Evolutionary conservation across 768 basidiomycete genomes (phyloP).

Genomic region (button mushroom (Agaricus bisporus)): DNA sequence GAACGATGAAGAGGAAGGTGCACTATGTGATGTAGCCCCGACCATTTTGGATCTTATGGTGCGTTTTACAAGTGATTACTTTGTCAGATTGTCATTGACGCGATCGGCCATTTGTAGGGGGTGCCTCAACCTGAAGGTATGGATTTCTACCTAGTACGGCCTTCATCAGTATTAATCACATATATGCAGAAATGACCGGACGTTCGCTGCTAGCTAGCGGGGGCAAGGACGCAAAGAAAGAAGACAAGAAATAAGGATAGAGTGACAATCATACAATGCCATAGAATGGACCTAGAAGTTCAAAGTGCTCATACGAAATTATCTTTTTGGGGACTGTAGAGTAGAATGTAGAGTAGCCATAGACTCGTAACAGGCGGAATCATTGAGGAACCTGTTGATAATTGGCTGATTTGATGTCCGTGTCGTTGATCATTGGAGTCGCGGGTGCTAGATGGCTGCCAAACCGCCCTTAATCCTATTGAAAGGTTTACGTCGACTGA

Average conservation of each 20-base stretch:
- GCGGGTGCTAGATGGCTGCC: too few relatives aligned
- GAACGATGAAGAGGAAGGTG: slow-evolving; percentile 55
- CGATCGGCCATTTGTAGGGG: slow-evolving; percentile 30
- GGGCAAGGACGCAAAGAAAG: background rate
- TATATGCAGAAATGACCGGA: slow-evolving; percentile 51
- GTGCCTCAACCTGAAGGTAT: slow-evolving; percentile 51
- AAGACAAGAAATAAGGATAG: background rate
- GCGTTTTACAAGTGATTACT: slow-evolving; percentile 10
- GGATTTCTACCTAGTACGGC: background rate
- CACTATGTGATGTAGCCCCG: slow-evolving; percentile 87
- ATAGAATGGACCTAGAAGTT: background rate
- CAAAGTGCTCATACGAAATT: background rate
- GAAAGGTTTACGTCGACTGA: too few relatives aligned
- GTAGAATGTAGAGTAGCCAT: background rate
- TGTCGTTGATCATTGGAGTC: too few relatives aligned
- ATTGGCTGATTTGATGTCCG: too few relatives aligned
- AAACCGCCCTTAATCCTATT: too few relatives aligned
- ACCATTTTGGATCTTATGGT: slow-evolving; percentile 77
- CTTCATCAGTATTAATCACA: background rate
- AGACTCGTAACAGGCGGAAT: too few relatives aligned
- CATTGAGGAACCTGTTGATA: too few relatives aligned
- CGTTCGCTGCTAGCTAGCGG: slow-evolving; percentile 39
- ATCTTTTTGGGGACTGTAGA: background rate
- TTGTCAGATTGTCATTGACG: background rate
- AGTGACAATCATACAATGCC: background rate